Base-by-base conservation (phyloP, 805 yeast genomes). In the Metschnikowia baotianmanensis region DNA sequence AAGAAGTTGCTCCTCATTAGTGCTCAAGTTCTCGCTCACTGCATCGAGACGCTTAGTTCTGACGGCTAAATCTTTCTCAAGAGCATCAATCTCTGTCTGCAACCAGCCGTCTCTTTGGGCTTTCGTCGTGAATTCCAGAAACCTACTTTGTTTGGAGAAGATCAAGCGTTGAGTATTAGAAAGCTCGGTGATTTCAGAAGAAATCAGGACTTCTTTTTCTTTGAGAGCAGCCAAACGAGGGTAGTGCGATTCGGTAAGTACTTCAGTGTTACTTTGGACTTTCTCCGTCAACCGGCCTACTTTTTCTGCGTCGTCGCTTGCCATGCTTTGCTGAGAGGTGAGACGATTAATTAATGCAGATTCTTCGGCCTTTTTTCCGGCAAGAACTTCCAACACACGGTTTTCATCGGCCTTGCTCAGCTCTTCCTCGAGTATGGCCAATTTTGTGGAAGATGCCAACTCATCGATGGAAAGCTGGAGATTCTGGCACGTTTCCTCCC, bases 81-180 rank as follows among this genome's bases (percentile, higher is more conserved):
- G 52, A 4, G 55, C 58, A 0, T 55, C 35, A 16, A 86, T 72
- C 52, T 87, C 82, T 0, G 56, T 37, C 7, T 65, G 55, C 12
- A 90, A 67, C 91, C 95, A 86, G 2, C 45, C 31, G 56, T 88
- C 83, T 47, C 96, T 72, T 43, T 86, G 83, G 2, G 61, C 53
- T 46, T 72, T 71, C 12, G 75, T 60, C 1, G 58, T 47, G 51
- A 88, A 89, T 47, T 78, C 75, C 19, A 79, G 71, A 43, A 75
- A 76, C 36, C 89, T 77, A 30, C 85, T 86, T 51, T 81, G 85
- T 54, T 88, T 90, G 6, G 84, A 69, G 36, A 83, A 76, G 4
- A 90, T 58, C 11, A 70, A 62, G 48, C 84, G 68, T 58, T 84
- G 89, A 21, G 63, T 71, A 6, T 78, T 64, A 38, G 69, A 72